A percentile compares a stretch with the other conserved stretches of the same genome.
Evolutionary conservation across 1,139 yeast genomes (phyloP).

Genomic region (Hemisphaericaspora xylanilytica): DNA sequence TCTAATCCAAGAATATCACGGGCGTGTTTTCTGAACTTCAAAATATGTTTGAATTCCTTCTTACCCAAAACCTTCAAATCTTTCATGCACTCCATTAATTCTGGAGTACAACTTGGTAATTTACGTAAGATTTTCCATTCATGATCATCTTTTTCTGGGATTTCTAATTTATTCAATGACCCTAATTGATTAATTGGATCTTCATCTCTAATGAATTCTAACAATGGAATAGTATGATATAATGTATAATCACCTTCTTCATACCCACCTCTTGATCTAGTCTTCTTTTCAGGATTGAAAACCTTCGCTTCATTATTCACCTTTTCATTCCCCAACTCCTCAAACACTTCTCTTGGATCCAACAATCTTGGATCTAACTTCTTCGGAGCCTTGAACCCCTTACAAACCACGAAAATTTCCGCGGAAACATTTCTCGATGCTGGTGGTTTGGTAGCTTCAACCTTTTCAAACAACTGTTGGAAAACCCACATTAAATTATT

Average conservation of each 20-base stretch:
- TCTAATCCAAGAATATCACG: conserved; percentile 76
- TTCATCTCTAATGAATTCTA: conserved; percentile 75
- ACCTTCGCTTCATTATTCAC: conserved; percentile 89
- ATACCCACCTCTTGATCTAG: conserved; percentile 87
- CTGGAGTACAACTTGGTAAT: conserved; percentile 73
- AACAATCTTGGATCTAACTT: conserved; percentile 88
- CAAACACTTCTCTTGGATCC: conserved; percentile 92
- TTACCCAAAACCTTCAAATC: conserved; percentile 93
- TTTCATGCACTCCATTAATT: conserved; percentile 76
- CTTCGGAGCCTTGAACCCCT: conserved; percentile 94
- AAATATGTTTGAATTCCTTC: conserved; percentile 80
- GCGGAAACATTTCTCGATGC: conserved; percentile 99
- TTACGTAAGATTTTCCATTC: conserved; percentile 73
- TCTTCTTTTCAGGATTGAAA: conserved; percentile 88
- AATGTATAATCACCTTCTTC: conserved; percentile 88
- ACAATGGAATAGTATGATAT: conserved; percentile 68
- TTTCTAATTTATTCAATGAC: conserved; percentile 54
- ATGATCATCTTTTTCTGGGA: conserved; percentile 55
- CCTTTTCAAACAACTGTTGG: conserved; percentile 91
- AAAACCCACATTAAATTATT: conserved; percentile 97
- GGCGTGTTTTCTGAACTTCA: conserved; percentile 87
- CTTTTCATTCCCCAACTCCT: conserved; percentile 77
- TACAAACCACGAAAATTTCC: conserved; percentile 95
- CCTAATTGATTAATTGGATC: conserved; percentile 88
- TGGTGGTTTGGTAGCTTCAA: conserved; percentile 98